Conservation (phyloP, 1,284 basidiomycete genomes). For the Coniferiporia sulphurascens region DNA sequence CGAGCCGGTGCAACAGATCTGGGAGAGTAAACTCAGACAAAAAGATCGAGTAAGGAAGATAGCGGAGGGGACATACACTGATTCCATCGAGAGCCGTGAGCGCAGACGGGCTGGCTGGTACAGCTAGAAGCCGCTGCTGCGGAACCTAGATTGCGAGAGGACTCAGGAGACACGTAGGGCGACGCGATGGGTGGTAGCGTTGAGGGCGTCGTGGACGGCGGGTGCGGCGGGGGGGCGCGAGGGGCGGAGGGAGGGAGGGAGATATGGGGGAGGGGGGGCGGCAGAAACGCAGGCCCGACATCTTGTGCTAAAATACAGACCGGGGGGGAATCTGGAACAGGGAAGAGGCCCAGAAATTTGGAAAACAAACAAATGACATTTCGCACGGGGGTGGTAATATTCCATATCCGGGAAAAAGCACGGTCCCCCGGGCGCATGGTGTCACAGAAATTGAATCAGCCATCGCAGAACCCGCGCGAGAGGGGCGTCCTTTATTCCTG, state of each 20-base stretch:
- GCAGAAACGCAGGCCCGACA: slow-evolving; percentile 11
- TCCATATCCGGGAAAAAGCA: too few relatives aligned
- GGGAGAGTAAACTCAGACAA: background rate
- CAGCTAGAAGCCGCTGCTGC: background rate
- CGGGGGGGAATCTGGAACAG: slow-evolving; percentile 2
- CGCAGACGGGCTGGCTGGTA: background rate
- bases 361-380: slow-evolving; percentile 4
- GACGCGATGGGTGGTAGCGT: background rate
- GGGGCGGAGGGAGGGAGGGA: background rate
- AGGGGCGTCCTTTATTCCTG: background rate
- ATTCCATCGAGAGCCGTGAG: slow-evolving; percentile 2
- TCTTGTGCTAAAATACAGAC: slow-evolving; percentile 9
- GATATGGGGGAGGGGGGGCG: slow-evolving; percentile 7
- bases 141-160: background rate
- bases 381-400: background rate
- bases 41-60: background rate
- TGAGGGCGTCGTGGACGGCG: background rate
- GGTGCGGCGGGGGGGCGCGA: background rate
- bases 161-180: background rate
- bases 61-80: background rate
- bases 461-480: background rate
- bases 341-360: background rate
- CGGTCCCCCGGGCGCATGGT: too few relatives aligned
- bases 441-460: slow-evolving; percentile 2
- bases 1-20: slow-evolving; percentile 7